Evolutionary conservation across 1,139 yeast species (phyloP).

Genomic region (Candida freyschussii): DNA sequence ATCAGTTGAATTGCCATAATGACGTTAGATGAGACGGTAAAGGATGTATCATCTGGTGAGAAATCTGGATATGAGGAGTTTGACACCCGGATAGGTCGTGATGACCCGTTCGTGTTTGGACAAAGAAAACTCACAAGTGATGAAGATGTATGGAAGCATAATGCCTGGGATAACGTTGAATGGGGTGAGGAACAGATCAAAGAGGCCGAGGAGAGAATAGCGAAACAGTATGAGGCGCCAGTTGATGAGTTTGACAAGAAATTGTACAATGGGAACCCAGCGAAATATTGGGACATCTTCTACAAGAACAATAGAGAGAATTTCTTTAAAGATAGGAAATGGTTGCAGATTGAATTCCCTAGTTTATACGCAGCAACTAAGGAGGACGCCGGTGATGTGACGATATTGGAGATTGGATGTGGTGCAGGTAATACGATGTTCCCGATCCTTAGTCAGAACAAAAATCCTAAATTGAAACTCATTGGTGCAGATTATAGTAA

Average conservation of each 20-base stretch:
- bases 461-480: slow-evolving; percentile 68
- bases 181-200: slow-evolving; percentile 90
- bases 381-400: slow-evolving; percentile 60
- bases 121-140: slow-evolving; percentile 69
- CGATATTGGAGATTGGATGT: slow-evolving; percentile 90
- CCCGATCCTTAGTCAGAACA: slow-evolving; percentile 78
- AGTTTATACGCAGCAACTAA: slow-evolving; percentile 71
- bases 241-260: slow-evolving; percentile 82
- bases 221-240: slow-evolving; percentile 73
- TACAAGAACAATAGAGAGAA: slow-evolving; percentile 87
- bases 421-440: slow-evolving; percentile 98
- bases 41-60: no score
- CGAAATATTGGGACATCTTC: slow-evolving; percentile 92
- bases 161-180: slow-evolving; percentile 98
- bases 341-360: slow-evolving; percentile 96
- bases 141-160: slow-evolving; percentile 83
- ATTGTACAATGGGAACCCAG: slow-evolving; percentile 78
- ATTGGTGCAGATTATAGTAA: slow-evolving; percentile 89
- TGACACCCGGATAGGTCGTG: slow-evolving; percentile 64
- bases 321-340: slow-evolving; percentile 92
- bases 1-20: no score
- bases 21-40: no score
- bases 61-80: slow-evolving; percentile 16
- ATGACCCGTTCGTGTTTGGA: slow-evolving; percentile 88
- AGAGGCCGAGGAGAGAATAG: slow-evolving; percentile 70